phyloP scores from a whole-genome alignment of 1,284 basidiomycete species.

The Puccinia hordei region DNA sequence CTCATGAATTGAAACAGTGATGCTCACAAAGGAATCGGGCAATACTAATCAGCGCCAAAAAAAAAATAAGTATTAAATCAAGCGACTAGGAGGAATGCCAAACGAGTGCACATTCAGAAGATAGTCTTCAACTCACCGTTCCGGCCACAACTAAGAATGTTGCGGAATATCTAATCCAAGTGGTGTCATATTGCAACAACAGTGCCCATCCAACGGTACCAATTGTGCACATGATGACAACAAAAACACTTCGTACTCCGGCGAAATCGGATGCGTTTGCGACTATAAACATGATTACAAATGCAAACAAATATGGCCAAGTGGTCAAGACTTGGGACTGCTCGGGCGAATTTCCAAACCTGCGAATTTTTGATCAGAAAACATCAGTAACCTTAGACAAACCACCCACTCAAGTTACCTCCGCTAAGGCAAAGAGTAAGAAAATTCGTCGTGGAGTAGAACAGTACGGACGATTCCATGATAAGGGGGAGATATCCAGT shows the following conservation, averaged over 20 bases:
- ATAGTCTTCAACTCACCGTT: slow-evolving; percentile 1
- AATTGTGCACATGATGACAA: slow-evolving; percentile 3
- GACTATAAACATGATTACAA: slow-evolving; percentile 29
- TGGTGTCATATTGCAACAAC: slow-evolving; percentile 5
- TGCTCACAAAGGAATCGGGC: slow-evolving; percentile 33
- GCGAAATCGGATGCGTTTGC: slow-evolving; percentile 27
- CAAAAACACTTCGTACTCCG: slow-evolving; percentile 21
- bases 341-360: slow-evolving; percentile 3
- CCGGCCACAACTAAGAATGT: slow-evolving; percentile 31
- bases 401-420: neutral
- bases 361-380: neutral
- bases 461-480: slow-evolving; percentile 9
- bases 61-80: neutral
- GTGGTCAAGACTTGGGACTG: slow-evolving; percentile 25
- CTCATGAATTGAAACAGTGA: neutral
- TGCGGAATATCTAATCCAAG: slow-evolving; percentile 14
- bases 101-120: neutral
- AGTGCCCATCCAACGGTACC: slow-evolving; percentile 20
- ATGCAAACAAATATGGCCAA: slow-evolving; percentile 22
- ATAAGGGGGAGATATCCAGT: slow-evolving; percentile 37
- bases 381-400: neutral
- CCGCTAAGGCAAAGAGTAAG: neutral
- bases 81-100: neutral
- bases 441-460: neutral
- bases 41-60: slow-evolving; percentile 5